A percentile compares a stretch with the other conserved stretches of the same genome.
These are phyloP conservation scores for Colletotrichum echinochloae DNA, from an alignment of 2,329 filamentous ascomycete genomes.

Conservation along the genomic window DNA sequence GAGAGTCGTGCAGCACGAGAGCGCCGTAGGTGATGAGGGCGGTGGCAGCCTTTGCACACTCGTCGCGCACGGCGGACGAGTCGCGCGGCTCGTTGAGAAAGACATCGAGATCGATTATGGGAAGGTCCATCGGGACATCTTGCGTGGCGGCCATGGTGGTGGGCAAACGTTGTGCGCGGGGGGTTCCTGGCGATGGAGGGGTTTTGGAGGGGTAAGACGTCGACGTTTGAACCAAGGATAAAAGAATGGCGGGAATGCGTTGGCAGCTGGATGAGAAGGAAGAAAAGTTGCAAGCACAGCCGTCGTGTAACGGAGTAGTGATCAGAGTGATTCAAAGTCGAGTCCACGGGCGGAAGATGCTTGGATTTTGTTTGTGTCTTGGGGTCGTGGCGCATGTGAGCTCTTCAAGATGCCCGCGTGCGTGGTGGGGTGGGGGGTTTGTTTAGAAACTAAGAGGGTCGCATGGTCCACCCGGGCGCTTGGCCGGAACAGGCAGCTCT, in stretches of 20 bases:
- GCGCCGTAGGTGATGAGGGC: constrained; percentile 71
- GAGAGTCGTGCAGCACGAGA: constrained; percentile 69
- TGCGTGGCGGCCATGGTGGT: constrained; percentile 45
- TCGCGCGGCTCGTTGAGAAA: constrained; percentile 60
- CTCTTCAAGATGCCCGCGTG: constrained; percentile 28
- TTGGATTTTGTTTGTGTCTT: constrained; percentile 21
- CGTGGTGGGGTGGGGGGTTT: constrained; percentile 23
- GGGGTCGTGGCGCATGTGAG: constrained; percentile 24
- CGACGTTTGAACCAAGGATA: neutral
- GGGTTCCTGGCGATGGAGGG: neutral
- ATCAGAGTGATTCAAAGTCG: neutral
- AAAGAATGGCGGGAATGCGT: neutral
- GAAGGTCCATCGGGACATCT: constrained; percentile 65
- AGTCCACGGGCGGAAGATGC: neutral
- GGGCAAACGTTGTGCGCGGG: neutral
- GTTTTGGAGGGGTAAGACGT: neutral
- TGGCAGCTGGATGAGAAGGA: neutral
- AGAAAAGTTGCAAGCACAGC: neutral
- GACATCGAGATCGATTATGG: constrained; percentile 69
- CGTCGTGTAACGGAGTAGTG: neutral
- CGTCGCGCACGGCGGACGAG: constrained; percentile 59
- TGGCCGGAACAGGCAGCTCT: constrained; percentile 35
- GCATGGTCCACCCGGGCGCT: constrained; percentile 29
- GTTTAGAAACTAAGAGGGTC: constrained; percentile 5
- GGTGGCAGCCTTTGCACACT: constrained; percentile 65